Evolutionary conservation across 2,329 filamentous ascomycete genomes (phyloP), one percentile per base, ranked within the genome.

Genomic region (Blumeria graminis): DNA sequence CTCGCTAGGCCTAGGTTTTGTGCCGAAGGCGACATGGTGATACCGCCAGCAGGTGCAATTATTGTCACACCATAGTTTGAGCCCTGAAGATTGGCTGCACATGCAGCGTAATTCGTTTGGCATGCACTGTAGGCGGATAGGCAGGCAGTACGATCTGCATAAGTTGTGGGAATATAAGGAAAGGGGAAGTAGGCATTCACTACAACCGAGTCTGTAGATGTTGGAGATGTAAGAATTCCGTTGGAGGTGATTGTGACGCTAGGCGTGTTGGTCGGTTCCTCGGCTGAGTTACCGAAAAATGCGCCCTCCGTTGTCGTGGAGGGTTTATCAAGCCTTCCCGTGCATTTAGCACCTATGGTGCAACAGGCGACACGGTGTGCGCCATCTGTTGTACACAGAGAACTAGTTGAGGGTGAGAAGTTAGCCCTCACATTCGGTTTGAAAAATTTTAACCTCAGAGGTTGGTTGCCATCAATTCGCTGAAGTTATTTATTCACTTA

Each of bases 161-260:
- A 79, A 11, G 71, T 71, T 0, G 74, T 77, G 51, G 64, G 58
- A 55, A 78, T 71, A 62, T 76, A 76, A 1, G 78, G 78, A 64
- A 80, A 81, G 10, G 74, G 71, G 64, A 80, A 81, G 66, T 75
- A 80, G 32, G 69, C 61, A 64, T 81, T 81, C 45, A 71, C 66
- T 16, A 81, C 76, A 63, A 72, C 78, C 36, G 76, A 76, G 18
- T 69, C 69, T 1, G 68, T 63, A 18, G 67, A 65, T 3, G 58
- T 58, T 28, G 39, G 53, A n/a, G 22, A 28, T 6, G 61, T 59
- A 10, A 58, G 55, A 16, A 60, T 61, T 3, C 57, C 53, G 0
- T 55, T 55, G 1, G 60, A 56, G 7, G 55, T 59, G 10, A 60
- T 57, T 3, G 57, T 56, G 1, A 57, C 55, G n/a, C 60, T 60